Base-by-base conservation (phyloP, 257 asterid species). In the Solanum dulcamara region DNA sequence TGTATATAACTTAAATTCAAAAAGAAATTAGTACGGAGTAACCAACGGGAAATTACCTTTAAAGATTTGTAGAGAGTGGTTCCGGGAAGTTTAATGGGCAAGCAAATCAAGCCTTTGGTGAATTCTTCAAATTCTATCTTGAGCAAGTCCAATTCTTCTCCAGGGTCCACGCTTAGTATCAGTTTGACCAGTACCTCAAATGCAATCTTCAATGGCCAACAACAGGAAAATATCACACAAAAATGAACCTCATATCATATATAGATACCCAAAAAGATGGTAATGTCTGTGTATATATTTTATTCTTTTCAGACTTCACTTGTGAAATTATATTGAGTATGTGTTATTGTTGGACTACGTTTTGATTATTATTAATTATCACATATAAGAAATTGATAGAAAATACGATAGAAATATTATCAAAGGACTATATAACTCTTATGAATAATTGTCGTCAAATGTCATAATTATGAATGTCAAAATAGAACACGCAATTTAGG, bases 71-170 rank as follows among this genome's bases (percentile, higher is more conserved):
- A 93, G 40, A 97, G 89, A 24, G 94, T 91, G 59, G 97, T 95
- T 28, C 99, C 99, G 0, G 99, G 99, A 85, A 97, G 88, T 55
- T 97, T 97, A 75, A 97, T 85, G n/a, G 99, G 99, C 46, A 97
- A 38, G 84, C 98, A 97, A 79, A 97, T 94, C 86, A 97, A 90
- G 74, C 98, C 99, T 86, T 95, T 97, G 90, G 93, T 92, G 55
- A 94, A 92, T 84, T 94, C 98, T 83, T 90, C 98, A 33, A 95
- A 97, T 87, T 97, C 95, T 86, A 75, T 87, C 89, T 93, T 94
- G 17, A 97, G 86, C 57, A 88, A 89, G 74, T 92, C 86, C 93
- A 97, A 87, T 66, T 94, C 95, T 86, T 93, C 94, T 12, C 99
- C 98, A 10, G 94, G 96, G 28, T 93, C 96, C 67, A 94, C 51